Evolutionary conservation across 164 flowering plant genomes (phyloP), one percentile per base, ranked within the genome.

Genomic region (Liriodendron chinense): DNA sequence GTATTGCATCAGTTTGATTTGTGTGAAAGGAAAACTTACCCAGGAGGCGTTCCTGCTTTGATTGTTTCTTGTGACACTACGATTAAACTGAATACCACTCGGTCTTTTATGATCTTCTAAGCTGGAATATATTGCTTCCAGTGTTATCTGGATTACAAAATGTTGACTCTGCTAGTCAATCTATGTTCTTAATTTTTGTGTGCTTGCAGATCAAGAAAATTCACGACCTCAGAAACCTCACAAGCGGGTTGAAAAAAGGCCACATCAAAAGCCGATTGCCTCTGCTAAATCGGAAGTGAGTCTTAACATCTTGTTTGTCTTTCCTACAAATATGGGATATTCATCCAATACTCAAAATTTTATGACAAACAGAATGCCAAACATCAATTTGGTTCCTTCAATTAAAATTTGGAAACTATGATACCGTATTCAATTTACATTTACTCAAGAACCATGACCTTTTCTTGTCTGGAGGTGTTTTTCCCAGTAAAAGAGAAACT

Each of bases 261-360:
- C 77, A 50, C 80, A 47, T 61, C 72, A 80, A 74, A 83, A 83
- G 74, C 56, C 77, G 74, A 73, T 72, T 77, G 74, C 73, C 16
- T 69, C 89, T 70, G 72, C 77, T 66, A 71, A 85, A 28, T 73
- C 82, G 7, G 82, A 89, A 92, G 94, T 90, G 43, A 73, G 69
- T 73, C 61, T 24, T 24, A 48, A 4, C n/a, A 47, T 47, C 13
- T 16, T 3, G 14, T 24, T n/a, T 34, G 24, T 14, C 13, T n/a
- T 64, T 64, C 24, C 22, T 22, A 64, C 25, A 5, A 24, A 64
- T 64, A 23, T 64, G 26, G 24, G 9, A 26, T 22, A 23, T 28
- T 28, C 69, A 67, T 66, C 28, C 47, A 12, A 16, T 67, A 28
- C 66, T n/a, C 26, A 63, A 20, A 63, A 13, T 1, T 63, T 20